Conservation (phyloP, 352 stramenopile genomes). For the Saprolegnia parasitica region DNA sequence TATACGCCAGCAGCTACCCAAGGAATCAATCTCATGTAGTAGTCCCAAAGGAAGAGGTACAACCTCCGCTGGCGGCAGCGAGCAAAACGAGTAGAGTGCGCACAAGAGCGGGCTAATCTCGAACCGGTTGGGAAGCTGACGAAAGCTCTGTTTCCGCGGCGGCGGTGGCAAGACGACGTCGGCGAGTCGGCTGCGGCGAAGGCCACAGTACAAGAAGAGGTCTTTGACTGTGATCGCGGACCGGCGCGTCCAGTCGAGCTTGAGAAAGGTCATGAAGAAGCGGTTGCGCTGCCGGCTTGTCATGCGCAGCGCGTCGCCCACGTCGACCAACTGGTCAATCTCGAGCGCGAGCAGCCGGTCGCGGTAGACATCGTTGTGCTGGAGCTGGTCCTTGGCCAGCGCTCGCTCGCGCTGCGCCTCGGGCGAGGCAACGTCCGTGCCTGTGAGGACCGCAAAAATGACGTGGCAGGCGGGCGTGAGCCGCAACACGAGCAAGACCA, state of each 20-base stretch:
- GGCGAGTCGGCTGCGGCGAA: constrained; percentile 23
- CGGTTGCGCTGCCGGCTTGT: constrained; percentile 7
- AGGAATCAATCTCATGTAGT: constrained; percentile 4
- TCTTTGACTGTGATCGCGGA: constrained; percentile 24
- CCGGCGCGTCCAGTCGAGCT: constrained; percentile 26
- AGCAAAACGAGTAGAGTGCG: constrained; percentile 21
- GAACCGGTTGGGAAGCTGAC: constrained; percentile 17
- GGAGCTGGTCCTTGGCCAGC: constrained; percentile 19
- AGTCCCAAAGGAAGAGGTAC: neutral
- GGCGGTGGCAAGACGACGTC: constrained; percentile 13
- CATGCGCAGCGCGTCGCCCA: constrained; percentile 23
- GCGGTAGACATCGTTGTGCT: constrained; percentile 23
- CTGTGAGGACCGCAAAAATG: neutral
- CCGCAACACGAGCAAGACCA: neutral
- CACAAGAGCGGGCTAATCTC: constrained; percentile 12
- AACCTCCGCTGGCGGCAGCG: constrained; percentile 14
- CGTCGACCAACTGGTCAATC: constrained; percentile 15
- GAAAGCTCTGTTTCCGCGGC: constrained; percentile 20
- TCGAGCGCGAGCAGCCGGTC: constrained; percentile 24
- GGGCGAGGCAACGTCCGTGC: neutral
- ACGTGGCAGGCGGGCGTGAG: neutral
- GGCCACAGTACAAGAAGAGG: constrained; percentile 20
- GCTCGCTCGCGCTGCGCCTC: neutral
- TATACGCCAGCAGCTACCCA: constrained; percentile 13
- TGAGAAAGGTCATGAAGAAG: constrained; percentile 19